A percentile compares a stretch with the other conserved stretches of the same genome.
Evolutionary conservation across 805 yeast genomes (phyloP).

Genomic region (Ogataea methanolica): DNA sequence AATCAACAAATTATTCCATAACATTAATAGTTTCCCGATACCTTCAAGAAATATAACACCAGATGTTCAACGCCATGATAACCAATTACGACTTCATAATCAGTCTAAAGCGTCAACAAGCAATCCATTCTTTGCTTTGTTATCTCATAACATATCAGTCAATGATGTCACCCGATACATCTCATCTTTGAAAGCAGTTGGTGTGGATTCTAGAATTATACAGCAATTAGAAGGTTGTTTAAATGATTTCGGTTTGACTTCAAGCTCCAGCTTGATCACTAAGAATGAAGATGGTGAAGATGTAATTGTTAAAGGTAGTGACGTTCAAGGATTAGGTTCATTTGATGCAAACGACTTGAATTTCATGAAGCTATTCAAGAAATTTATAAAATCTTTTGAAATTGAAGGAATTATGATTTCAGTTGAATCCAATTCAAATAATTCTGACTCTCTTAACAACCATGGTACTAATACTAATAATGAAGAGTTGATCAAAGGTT

Average conservation of each 20-base stretch:
- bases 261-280: slow-evolving; percentile 1
- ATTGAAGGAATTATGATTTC: slow-evolving; percentile 29
- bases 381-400: slow-evolving; percentile 42
- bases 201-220: slow-evolving; percentile 31
- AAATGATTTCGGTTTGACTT: slow-evolving; percentile 10
- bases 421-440: slow-evolving; percentile 31
- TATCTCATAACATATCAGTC: slow-evolving; percentile 19
- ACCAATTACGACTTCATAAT: slow-evolving; percentile 4
- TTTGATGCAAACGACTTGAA: slow-evolving; percentile 27
- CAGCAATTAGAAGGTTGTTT: slow-evolving; percentile 35
- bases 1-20: slow-evolving; percentile 28
- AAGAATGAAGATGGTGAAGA: slow-evolving; percentile 19
- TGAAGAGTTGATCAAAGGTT: slow-evolving; percentile 49
- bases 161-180: slow-evolving; percentile 35
- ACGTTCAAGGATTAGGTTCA: slow-evolving; percentile 27
- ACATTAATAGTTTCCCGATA: slow-evolving; percentile 24
- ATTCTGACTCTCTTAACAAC: slow-evolving; percentile 7
- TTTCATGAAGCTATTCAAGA: slow-evolving; percentile 36
- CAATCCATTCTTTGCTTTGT: slow-evolving; percentile 10
- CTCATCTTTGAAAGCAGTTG: slow-evolving; percentile 25
- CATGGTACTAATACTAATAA: slow-evolving; percentile 1
- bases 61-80: slow-evolving; percentile 7
- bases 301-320: slow-evolving; percentile 19
- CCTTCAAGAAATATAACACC: slow-evolving; percentile 7
- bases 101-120: background rate